Conservation (phyloP, 2,329 filamentous ascomycete species). For the Fusarium sp. region DNA sequence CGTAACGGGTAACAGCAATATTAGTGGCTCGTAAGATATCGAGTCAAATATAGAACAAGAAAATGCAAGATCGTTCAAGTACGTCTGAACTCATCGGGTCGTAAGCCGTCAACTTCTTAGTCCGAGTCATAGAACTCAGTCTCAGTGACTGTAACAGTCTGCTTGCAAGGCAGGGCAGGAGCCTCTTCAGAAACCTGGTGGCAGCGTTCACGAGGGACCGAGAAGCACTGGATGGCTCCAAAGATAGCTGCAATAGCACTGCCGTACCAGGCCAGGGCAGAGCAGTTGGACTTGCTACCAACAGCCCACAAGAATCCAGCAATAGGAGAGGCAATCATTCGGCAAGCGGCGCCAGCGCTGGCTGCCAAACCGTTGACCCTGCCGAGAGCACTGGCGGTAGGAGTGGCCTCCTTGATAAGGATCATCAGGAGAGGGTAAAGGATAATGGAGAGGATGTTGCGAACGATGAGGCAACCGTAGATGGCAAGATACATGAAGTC, state of each 20-base stretch:
- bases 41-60: slow-evolving; percentile 1
- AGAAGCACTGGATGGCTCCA: slow-evolving; percentile 71
- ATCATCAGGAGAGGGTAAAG: slow-evolving; percentile 75
- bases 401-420: slow-evolving; percentile 74
- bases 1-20: background rate
- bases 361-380: slow-evolving; percentile 75
- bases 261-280: slow-evolving; percentile 72
- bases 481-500: slow-evolving; percentile 66
- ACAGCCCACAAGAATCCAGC: slow-evolving; percentile 72
- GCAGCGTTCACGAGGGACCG: slow-evolving; percentile 54
- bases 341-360: slow-evolving; percentile 72
- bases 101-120: slow-evolving; percentile 4
- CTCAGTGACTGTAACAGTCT: slow-evolving; percentile 47
- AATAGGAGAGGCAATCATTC: slow-evolving; percentile 74
- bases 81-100: background rate
- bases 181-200: slow-evolving; percentile 48
- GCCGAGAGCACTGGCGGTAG: slow-evolving; percentile 66
- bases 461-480: slow-evolving; percentile 67
- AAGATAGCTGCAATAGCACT: slow-evolving; percentile 67
- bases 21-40: slow-evolving; percentile 6
- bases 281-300: slow-evolving; percentile 69
- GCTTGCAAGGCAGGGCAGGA: slow-evolving; percentile 35
- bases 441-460: slow-evolving; percentile 71
- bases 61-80: background rate
- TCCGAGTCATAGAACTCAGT: slow-evolving; percentile 47